Evolutionary conservation across 345 rosid species (phyloP), one percentile per base, ranked within the genome.

Genomic region (Citrus australasica): DNA sequence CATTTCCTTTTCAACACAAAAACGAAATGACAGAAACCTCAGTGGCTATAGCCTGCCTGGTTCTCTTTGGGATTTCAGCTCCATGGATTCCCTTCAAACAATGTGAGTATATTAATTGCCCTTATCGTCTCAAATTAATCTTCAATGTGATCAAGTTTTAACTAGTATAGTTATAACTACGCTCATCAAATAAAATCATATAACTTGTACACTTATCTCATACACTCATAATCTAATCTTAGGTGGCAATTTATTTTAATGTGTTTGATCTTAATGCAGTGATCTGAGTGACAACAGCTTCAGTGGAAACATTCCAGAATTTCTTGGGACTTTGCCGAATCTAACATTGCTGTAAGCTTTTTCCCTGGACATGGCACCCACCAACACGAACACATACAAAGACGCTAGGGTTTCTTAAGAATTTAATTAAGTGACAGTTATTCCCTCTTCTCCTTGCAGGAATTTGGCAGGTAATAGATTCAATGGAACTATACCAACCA

Each of bases 271-370:
- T 16, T 53, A 53, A 53, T 53, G 22, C 83, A 79, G 86, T n/a
- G 69, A 81, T 16, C 58, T 76, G 73, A 75, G 77, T 2, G 51
- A 74, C n/a, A 85, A 74, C 32, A 72, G 76, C 69, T 71, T 85
- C 61, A 40, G 11, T 0, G 83, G 82, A 61, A 22, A 32, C 24
- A 83, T 85, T 70, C 83, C 80, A 0, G 32, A 79, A 64, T 80
- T 83, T 79, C 83, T 83, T 27, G 78, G 84, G 11, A 28, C 25
- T 37, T 67, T 69, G 25, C 77, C 78, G 1, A 56, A 72, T 58
- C 75, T 74, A 11, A 59, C 55, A 70, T 30, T 67, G 8, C 7
- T 82, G 83, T 74, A 65, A 84, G 84, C 74, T 62, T 7, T 19
- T 35, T 35, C n/a, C 63, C 38, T 25, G 27, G 17, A 32, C 25